Base-by-base conservation (phyloP, 1,139 yeast genomes). In the Ogataea hybrid region DNA sequence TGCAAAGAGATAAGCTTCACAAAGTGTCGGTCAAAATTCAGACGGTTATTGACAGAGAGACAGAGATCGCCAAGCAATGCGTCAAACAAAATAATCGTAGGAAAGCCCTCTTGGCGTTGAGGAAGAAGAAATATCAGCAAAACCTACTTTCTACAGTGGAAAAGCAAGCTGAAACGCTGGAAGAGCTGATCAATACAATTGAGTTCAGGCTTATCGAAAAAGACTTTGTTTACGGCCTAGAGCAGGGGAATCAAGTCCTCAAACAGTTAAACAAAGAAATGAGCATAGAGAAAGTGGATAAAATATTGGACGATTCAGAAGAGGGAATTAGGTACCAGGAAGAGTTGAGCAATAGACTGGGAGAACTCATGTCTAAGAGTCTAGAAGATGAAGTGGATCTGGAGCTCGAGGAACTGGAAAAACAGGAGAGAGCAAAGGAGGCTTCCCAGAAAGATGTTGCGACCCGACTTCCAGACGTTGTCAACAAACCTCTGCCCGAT, bases 181-280 rank as follows among this genome's bases (percentile, higher is more conserved):
- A 90, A 58, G 71, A 72, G 41, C 70, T 86, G 58, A 79, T 84
- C 5, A 77, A 80, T 17, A 81, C 85, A 25, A 84, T 92, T 32
- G 97, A 92, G 64, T 89, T 86, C 65, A 92, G 95, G 54, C 66
- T 86, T 48, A 83, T 92, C 28, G 97, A 90, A 60, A 81, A 81
- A 52, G 96, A 88, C 56, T 90, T 92, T 39, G 54, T 89, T 12
- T 77, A 75, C 49, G 96, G 97, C 0, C 69, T 92, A 35, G 73
- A 79, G 52, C 83, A 84, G 51, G 97, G 97, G 20, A 88, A 84
- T 59, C 68, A 72, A 44, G 87, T 88, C 7, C 71, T 92, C 51
- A 80, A 75, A 52, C 79, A 78, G 50, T 70, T 92, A 47, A 90
- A 92, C 62, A 69, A 69, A 42, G 96, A 90, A 56, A 77, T 89